These are phyloP conservation scores for Kickxella alabastrina DNA, from an alignment of 192 early-diverging fungal genomes.

Conservation along the genomic window DNA sequence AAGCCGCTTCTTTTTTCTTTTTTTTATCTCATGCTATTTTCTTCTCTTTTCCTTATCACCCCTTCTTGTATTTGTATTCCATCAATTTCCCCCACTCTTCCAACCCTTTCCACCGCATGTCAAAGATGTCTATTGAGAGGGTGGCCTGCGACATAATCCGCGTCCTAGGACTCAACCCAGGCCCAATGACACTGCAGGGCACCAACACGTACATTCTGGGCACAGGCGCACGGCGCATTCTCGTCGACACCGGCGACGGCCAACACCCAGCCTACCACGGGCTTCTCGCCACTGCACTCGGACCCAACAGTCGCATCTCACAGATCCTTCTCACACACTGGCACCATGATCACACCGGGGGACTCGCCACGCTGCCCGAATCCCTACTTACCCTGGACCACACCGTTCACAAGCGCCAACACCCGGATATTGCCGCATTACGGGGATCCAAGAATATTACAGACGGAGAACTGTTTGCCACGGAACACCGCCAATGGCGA, in stretches of 20 bases:
- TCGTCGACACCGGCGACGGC: conserved; percentile 82
- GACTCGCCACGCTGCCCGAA: conserved; percentile 36
- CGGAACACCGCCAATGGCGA: conserved; percentile 57
- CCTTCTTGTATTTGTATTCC: no score
- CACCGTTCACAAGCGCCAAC: conserved; percentile 26
- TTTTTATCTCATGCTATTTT: no score
- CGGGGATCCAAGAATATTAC: conserved; percentile 17
- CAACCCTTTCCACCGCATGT: not conserved
- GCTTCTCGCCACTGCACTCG: conserved; percentile 54
- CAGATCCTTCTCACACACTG: conserved; percentile 77
- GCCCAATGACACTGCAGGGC: conserved; percentile 76
- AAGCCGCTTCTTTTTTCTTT: no score
- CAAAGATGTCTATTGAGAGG: conserved; percentile 45
- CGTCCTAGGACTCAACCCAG: conserved; percentile 75
- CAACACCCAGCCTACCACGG: conserved; percentile 59
- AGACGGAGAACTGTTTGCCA: conserved; percentile 61
- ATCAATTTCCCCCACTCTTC: no score
- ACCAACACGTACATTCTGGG: conserved; percentile 90
- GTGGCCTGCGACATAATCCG: conserved; percentile 61
- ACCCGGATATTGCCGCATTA: not conserved
- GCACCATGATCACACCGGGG: conserved; percentile 79
- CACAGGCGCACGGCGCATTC: conserved; percentile 60
- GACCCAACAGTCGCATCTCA: conserved; percentile 36
- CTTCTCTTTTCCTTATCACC: no score
- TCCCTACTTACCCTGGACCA: conserved; percentile 8